phyloP scores from a whole-genome alignment of 208 protist species.

The Lotmaria passim region DNA sequence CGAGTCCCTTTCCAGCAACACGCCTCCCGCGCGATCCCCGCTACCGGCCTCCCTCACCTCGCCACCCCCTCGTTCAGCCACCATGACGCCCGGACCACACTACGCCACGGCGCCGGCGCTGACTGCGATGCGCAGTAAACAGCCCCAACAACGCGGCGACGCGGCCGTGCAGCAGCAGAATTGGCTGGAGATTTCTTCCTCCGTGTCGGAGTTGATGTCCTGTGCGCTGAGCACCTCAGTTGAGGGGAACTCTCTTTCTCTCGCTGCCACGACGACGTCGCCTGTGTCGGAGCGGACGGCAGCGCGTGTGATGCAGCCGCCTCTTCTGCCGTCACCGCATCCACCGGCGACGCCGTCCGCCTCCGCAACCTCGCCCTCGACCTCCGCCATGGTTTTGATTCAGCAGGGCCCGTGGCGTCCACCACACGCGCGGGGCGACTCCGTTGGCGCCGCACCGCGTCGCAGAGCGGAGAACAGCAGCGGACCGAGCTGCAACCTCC shows the following conservation, averaged over 20 bases:
- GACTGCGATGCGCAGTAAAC: neutral
- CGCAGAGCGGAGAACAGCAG: slow-evolving; percentile 8
- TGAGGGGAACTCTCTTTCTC: neutral
- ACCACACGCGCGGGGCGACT: neutral
- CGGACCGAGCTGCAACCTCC: neutral
- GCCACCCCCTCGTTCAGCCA: neutral
- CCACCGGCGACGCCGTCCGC: neutral
- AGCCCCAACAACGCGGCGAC: neutral
- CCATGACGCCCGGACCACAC: neutral
- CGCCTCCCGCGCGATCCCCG: neutral
- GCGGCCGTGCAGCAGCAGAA: neutral
- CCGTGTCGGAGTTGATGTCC: neutral
- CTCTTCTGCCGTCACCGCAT: neutral
- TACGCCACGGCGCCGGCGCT: slow-evolving; percentile 5
- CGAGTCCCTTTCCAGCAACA: neutral
- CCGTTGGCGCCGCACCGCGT: neutral
- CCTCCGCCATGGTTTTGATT: neutral
- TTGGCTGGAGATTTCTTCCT: slow-evolving; percentile 8
- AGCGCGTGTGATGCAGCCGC: neutral
- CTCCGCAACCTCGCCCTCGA: neutral
- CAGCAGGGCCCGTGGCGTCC: neutral
- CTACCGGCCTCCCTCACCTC: neutral
- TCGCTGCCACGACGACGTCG: neutral
- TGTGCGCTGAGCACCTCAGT: neutral
- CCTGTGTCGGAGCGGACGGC: neutral